Conservation (phyloP, 345 rosid species). For the Luvunga scandens region DNA sequence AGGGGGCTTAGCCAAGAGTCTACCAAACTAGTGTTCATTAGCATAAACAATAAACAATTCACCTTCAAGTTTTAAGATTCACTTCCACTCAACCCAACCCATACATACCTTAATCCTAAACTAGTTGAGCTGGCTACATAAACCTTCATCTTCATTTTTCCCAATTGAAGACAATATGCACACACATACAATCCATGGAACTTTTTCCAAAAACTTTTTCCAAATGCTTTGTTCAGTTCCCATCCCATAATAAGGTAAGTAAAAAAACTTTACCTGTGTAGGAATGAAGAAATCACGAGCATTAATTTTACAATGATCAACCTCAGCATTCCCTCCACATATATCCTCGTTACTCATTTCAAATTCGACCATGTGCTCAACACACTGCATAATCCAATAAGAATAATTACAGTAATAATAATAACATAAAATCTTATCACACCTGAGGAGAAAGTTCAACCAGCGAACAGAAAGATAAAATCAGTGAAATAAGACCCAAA, state of each 20-base stretch:
- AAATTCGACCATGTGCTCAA: conserved; percentile 86
- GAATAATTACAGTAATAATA: background rate
- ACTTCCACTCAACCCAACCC: background rate
- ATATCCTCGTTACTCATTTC: conserved; percentile 37
- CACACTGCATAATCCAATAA: conserved; percentile 57
- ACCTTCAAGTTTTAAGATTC: background rate
- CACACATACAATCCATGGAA: background rate
- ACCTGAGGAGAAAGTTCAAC: background rate
- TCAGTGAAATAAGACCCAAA: conserved; percentile 24
- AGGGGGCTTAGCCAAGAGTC: background rate
- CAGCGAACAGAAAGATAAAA: background rate
- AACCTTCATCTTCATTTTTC: background rate
- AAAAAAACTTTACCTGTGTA: conserved; percentile 61
- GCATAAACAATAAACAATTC: background rate
- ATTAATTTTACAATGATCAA: conserved; percentile 51
- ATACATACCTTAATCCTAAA: background rate
- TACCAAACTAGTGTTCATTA: background rate
- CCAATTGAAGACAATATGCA: background rate
- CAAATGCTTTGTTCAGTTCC: background rate
- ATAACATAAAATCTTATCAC: conserved; percentile 8
- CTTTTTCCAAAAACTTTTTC: background rate
- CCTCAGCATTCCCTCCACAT: conserved; percentile 40
- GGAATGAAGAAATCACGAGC: conserved; percentile 91
- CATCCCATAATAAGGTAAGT: conserved; percentile 2
- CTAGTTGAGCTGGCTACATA: background rate